Base-by-base conservation (phyloP, 106 monocot genomes). In the Xerophyta viscosa region DNA sequence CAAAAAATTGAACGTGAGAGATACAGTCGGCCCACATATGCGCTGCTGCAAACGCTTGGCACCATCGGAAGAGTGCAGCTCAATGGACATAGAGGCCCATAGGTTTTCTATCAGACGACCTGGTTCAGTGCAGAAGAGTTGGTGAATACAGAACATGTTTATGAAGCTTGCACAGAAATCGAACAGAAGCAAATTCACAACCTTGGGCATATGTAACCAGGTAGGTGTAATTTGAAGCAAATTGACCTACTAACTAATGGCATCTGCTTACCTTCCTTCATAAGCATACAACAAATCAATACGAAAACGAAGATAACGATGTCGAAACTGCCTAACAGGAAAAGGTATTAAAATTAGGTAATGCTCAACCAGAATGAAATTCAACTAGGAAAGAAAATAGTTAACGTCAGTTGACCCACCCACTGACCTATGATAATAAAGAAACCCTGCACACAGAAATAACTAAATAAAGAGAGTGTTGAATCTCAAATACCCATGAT, bases 1-100 rank as follows among this genome's bases (percentile, higher is more conserved):
- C 26, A 73, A 69, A 41, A 86, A 80, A 70, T 86, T 86, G 70
- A 86, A 86, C 39, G 69, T 46, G 3, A 86, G 37, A 36, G 86
- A 72, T 46, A 72, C 73, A 5, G 62, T 64, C 3, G 86, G 77
- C 11, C 80, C 77, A 47, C 86, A 86, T 45, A 64, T 17, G 8
- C 86, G 52, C 48, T 86, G 86, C 63, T 86, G 86, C 41, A 80
- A 41, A 41, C 46, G 63, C 66, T 58, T 86, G 2, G 86, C 80
- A 6, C 86, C 73, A 46, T 86, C 86, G 2, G 76, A 69, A 47
- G 86, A 69, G 54, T 44, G 52, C 4, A 86, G 43, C 29, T 86
- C 86, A 46, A 37, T 81, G 27, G 77, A 77, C 36, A 85, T 41
- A 15, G 80, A 76, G 47, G 76, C 80, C 30, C 70, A 53, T 2